Evolutionary conservation across 2,329 filamentous ascomycete species (phyloP).

Genomic region (Aspergillus texensis): DNA sequence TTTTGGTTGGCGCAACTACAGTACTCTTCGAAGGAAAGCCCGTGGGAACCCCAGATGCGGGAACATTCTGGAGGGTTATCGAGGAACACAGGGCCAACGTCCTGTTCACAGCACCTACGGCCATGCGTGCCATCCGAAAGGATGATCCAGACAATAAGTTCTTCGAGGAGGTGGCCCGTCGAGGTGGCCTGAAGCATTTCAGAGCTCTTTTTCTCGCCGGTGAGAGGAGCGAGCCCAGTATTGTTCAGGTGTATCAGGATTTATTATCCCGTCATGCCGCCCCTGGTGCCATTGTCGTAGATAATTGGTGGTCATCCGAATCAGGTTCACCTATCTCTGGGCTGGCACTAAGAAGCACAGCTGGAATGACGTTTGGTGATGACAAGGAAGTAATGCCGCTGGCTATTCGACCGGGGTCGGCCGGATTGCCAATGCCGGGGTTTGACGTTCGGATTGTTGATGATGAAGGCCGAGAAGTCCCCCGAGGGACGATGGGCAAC

Average conservation of each 20-base stretch:
- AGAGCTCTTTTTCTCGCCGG: slow-evolving; percentile 82
- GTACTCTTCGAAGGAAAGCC: slow-evolving; percentile 95
- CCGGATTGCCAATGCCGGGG: slow-evolving; percentile 87
- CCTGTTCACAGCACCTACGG: slow-evolving; percentile 84
- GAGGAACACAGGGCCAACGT: slow-evolving; percentile 83
- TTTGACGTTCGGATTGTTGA: slow-evolving; percentile 86
- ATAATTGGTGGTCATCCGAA: slow-evolving; percentile 77
- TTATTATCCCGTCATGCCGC: slow-evolving; percentile 70
- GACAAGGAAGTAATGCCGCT: slow-evolving; percentile 50
- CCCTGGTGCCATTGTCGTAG: slow-evolving; percentile 63
- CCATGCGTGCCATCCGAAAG: slow-evolving; percentile 81
- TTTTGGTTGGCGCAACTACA: slow-evolving; percentile 82
- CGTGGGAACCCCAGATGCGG: slow-evolving; percentile 82
- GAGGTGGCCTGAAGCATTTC: slow-evolving; percentile 71
- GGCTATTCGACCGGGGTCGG: slow-evolving; percentile 77
- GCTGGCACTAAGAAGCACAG: slow-evolving; percentile 64
- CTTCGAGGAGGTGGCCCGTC: slow-evolving; percentile 64
- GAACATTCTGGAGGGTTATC: slow-evolving; percentile 84
- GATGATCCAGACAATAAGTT: slow-evolving; percentile 76
- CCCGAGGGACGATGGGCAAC: slow-evolving; percentile 81
- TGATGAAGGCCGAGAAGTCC: slow-evolving; percentile 72
- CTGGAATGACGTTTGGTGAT: slow-evolving; percentile 47
- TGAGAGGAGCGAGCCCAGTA: slow-evolving; percentile 84
- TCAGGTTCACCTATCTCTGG: slow-evolving; percentile 70
- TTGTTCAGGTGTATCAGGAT: slow-evolving; percentile 78